Evolutionary conservation across 371 early-diverging fungal genomes (phyloP).

Genomic region (Lichtheimia ornata): DNA sequence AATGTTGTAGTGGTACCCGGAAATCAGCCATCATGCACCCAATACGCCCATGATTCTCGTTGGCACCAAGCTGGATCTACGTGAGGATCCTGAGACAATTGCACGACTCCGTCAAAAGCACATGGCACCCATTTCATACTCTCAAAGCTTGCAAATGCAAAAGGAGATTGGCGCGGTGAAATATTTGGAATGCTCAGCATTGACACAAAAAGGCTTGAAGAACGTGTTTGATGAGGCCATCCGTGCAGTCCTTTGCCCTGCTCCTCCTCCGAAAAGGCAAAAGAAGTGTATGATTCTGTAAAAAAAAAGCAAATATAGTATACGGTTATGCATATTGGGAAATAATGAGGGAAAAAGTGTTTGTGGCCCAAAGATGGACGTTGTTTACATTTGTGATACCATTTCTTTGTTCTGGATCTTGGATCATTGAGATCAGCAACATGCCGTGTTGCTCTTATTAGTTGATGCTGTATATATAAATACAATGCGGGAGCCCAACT

Average conservation of each 20-base stretch:
- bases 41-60: slow-evolving; percentile 69
- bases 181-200: slow-evolving; percentile 87
- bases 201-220: slow-evolving; percentile 90
- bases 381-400: no score
- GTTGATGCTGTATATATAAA: no score
- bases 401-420: no score
- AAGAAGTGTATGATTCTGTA: slow-evolving; percentile 10
- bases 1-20: neutral
- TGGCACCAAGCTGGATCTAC: slow-evolving; percentile 72
- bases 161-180: slow-evolving; percentile 80
- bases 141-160: slow-evolving; percentile 71
- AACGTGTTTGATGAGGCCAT: slow-evolving; percentile 98
- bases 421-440: no score
- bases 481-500: no score
- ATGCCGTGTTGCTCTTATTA: no score
- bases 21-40: slow-evolving; percentile 51
- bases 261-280: slow-evolving; percentile 20
- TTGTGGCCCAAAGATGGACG: no score
- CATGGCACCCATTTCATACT: slow-evolving; percentile 75
- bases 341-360: no score
- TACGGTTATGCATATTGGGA: no score
- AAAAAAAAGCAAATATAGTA: neutral
- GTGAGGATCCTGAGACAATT: slow-evolving; percentile 61
- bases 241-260: slow-evolving; percentile 78
- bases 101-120: slow-evolving; percentile 63